Evolutionary conservation across 768 basidiomycete genomes (phyloP).

Genomic region (Lactarius psammicola): DNA sequence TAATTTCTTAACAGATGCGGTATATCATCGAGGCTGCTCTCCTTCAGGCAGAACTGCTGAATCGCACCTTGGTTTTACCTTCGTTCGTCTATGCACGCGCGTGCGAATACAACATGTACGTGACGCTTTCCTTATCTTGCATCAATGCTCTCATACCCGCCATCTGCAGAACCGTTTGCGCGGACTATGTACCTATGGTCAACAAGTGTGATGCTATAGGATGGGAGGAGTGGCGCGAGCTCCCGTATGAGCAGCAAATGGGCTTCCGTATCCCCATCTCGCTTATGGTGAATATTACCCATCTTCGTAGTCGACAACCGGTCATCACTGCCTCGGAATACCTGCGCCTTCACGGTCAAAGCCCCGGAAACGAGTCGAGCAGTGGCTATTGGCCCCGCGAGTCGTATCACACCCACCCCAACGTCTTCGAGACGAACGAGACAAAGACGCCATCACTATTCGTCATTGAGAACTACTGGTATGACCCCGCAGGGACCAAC

Average conservation of each 20-base stretch:
- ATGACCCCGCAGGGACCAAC: constrained; percentile 39
- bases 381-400: constrained; percentile 42
- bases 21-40: constrained; percentile 49
- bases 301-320: constrained; percentile 39
- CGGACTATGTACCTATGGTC: constrained; percentile 44
- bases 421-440: constrained; percentile 31
- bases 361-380: constrained; percentile 37
- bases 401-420: constrained; percentile 37
- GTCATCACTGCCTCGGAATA: constrained; percentile 46
- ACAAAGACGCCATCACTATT: constrained; percentile 33
- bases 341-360: constrained; percentile 41
- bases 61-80: constrained; percentile 45
- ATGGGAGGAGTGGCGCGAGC: constrained; percentile 43
- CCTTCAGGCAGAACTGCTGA: constrained; percentile 44
- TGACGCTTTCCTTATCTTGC: constrained; percentile 20
- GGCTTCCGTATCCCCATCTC: constrained; percentile 40
- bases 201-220: constrained; percentile 46
- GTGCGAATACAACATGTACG: constrained; percentile 44
- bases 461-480: constrained; percentile 42
- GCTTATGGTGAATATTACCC: constrained; percentile 44
- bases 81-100: constrained; percentile 47
- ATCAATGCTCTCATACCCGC: not conserved
- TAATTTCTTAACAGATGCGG: constrained; percentile 38
- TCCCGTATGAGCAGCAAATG: constrained; percentile 40
- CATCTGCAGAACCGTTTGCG: constrained; percentile 37